These are phyloP conservation scores for Eutrema japonicum DNA, from an alignment of 345 rosid species.

Conservation along the genomic window DNA sequence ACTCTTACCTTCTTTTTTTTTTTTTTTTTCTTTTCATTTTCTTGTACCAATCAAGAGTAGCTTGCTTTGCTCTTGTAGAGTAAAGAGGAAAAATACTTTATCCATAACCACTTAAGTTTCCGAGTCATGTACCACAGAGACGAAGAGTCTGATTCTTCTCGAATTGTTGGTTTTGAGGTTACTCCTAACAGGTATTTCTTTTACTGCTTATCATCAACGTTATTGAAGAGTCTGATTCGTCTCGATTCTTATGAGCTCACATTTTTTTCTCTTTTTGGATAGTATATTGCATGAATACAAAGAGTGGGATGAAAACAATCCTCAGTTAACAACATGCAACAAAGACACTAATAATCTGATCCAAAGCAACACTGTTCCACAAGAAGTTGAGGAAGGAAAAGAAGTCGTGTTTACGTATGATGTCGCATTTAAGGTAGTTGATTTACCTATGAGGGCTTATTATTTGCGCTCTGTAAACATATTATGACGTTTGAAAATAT, in stretches of 20 bases:
- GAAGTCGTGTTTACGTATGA: slow-evolving; percentile 87
- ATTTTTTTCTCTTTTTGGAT: slow-evolving; percentile 26
- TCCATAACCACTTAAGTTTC: slow-evolving; percentile 90
- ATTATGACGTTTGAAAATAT: slow-evolving; percentile 15
- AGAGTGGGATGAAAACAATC: slow-evolving; percentile 82
- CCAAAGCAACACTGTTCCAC: slow-evolving; percentile 84
- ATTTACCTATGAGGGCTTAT: background rate
- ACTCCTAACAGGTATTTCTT: slow-evolving; percentile 72
- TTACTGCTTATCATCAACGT: background rate
- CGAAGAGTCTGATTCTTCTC: slow-evolving; percentile 71
- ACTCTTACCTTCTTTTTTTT: background rate
- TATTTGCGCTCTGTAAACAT: background rate
- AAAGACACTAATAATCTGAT: slow-evolving; percentile 81
- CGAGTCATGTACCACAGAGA: slow-evolving; percentile 93
- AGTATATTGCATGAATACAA: slow-evolving; percentile 93
- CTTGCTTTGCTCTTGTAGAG: slow-evolving; percentile 56
- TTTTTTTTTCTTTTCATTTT: background rate
- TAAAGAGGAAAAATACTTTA: slow-evolving; percentile 88
- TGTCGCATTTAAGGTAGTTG: slow-evolving; percentile 78
- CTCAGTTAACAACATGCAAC: slow-evolving; percentile 86
- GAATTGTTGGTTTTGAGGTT: slow-evolving; percentile 97
- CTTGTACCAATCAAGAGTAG: slow-evolving; percentile 22
- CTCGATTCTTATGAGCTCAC: slow-evolving; percentile 3
- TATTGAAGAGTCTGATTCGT: background rate
- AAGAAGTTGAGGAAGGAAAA: slow-evolving; percentile 72